Evolutionary conservation across 805 yeast genomes (phyloP).

Genomic region (Ogataea dorogensis): DNA sequence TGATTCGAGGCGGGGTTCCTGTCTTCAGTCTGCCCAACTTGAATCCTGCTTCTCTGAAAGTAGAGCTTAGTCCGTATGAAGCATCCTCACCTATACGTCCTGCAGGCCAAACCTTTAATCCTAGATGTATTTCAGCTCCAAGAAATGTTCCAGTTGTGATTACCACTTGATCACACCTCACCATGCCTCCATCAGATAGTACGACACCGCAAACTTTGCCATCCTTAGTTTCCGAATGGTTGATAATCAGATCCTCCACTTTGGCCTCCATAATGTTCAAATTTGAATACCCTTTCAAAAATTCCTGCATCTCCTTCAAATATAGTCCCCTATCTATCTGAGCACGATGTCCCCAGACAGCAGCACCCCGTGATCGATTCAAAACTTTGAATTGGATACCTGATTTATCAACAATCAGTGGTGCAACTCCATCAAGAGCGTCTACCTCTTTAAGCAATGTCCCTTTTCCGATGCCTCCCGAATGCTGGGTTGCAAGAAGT

Average conservation of each 20-base stretch:
- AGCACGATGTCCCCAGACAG: conserved; percentile 98
- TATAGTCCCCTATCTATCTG: conserved; percentile 89
- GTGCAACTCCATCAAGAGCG: conserved; percentile 92
- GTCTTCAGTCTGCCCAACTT: conserved; percentile 87
- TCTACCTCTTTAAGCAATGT: conserved; percentile 89
- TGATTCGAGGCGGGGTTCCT: conserved; percentile 94
- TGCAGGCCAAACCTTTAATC: conserved; percentile 74
- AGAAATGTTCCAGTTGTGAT: conserved; percentile 95
- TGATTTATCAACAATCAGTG: conserved; percentile 83
- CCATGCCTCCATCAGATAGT: conserved; percentile 60
- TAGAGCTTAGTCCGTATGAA: conserved; percentile 81
- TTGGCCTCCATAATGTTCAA: conserved; percentile 65
- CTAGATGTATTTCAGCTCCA: conserved; percentile 93
- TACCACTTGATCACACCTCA: conserved; percentile 67
- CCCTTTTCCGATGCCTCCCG: conserved; percentile 99
- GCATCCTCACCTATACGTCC: conserved; percentile 94
- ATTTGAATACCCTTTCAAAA: conserved; percentile 53
- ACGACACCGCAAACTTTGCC: conserved; percentile 69
- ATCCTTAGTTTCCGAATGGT: too few species aligned
- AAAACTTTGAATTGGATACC: conserved; percentile 89
- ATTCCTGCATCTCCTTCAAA: conserved; percentile 72
- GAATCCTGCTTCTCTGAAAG: conserved; percentile 76
- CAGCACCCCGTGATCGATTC: conserved; percentile 87
- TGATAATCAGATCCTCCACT: conserved; percentile 82
- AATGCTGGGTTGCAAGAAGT: conserved; percentile 95